A percentile compares a stretch with the other conserved stretches of the same genome.
Evolutionary conservation across 345 rosid species (phyloP).

Genomic region (Euphorbia tirucalli): DNA sequence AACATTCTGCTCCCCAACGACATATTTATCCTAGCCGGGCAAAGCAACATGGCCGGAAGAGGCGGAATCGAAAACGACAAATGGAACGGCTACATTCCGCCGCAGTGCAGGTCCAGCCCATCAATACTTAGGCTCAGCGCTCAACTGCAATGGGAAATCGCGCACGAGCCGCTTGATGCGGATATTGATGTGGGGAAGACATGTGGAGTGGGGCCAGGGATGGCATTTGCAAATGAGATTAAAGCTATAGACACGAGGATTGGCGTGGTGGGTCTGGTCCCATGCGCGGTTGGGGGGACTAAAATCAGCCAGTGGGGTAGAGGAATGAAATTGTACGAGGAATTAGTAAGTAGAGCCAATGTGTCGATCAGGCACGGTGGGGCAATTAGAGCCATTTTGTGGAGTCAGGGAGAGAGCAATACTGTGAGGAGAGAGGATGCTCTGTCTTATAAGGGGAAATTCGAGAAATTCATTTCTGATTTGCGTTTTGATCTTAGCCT

Average conservation of each 20-base stretch:
- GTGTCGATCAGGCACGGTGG: constrained; percentile 25
- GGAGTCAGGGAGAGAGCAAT: constrained; percentile 35
- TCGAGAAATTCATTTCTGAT: constrained; percentile 15
- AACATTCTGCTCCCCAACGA: constrained; percentile 9
- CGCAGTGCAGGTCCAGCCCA: constrained; percentile 16
- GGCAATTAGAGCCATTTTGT: constrained; percentile 18
- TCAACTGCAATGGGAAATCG: constrained; percentile 17
- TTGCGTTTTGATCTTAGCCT: constrained; percentile 25
- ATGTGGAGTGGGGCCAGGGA: constrained; percentile 30
- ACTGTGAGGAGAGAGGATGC: constrained; percentile 20
- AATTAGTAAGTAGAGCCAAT: constrained; percentile 18
- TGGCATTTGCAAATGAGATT: constrained; percentile 20
- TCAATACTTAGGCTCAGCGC: constrained; percentile 18
- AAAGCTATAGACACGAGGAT: neutral
- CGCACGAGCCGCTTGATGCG: constrained; percentile 21
- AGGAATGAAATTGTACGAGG: constrained; percentile 11
- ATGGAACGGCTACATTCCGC: constrained; percentile 21
- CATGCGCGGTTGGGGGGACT: constrained; percentile 27
- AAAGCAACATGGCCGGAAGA: constrained; percentile 32
- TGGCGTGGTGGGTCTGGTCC: constrained; percentile 23
- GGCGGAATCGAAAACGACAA: constrained; percentile 19
- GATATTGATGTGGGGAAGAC: constrained; percentile 15
- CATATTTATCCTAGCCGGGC: constrained; percentile 25
- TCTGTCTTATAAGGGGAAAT: constrained; percentile 12
- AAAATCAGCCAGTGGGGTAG: constrained; percentile 19